Conservation (phyloP, 345 rosid genomes). For the Conringia planisiliqua region DNA sequence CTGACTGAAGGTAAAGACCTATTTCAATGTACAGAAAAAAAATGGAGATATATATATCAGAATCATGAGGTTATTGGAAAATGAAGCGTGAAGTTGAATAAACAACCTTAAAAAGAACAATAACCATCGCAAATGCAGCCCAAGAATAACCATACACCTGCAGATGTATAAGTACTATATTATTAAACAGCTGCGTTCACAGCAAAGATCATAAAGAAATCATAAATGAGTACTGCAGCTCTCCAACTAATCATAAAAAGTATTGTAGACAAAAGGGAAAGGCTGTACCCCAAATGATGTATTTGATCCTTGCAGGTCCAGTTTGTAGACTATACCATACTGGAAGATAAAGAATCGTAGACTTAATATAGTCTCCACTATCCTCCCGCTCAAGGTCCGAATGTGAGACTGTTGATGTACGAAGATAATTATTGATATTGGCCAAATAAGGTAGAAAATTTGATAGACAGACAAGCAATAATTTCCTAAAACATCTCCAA, state of each 20-base stretch:
- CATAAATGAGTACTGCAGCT: not conserved
- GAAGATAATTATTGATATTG: not conserved
- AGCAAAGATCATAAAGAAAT: not conserved
- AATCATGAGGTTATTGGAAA: slow-evolving; percentile 11
- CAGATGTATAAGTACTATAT: not conserved
- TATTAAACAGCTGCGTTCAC: not conserved
- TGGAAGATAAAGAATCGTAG: slow-evolving; percentile 88
- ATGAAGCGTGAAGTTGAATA: not conserved
- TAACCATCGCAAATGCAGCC: slow-evolving; percentile 60
- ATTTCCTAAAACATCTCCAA: not conserved
- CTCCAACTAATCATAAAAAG: not conserved
- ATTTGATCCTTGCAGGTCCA: slow-evolving; percentile 46
- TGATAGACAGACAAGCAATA: not conserved
- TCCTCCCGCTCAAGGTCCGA: slow-evolving; percentile 78
- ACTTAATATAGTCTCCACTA: slow-evolving; percentile 82
- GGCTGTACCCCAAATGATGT: slow-evolving; percentile 63
- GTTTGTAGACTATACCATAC: slow-evolving; percentile 91
- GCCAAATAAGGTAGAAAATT: not conserved
- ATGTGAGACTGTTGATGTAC: slow-evolving; percentile 68
- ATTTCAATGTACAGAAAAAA: not conserved
- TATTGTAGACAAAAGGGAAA: not conserved
- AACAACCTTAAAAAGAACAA: slow-evolving; percentile 83
- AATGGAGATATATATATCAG: not conserved
- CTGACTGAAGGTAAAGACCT: slow-evolving; percentile 98
- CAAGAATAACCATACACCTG: slow-evolving; percentile 91